phyloP scores from a whole-genome alignment of 2,329 filamentous ascomycete species.

The Diaporthe citri region DNA sequence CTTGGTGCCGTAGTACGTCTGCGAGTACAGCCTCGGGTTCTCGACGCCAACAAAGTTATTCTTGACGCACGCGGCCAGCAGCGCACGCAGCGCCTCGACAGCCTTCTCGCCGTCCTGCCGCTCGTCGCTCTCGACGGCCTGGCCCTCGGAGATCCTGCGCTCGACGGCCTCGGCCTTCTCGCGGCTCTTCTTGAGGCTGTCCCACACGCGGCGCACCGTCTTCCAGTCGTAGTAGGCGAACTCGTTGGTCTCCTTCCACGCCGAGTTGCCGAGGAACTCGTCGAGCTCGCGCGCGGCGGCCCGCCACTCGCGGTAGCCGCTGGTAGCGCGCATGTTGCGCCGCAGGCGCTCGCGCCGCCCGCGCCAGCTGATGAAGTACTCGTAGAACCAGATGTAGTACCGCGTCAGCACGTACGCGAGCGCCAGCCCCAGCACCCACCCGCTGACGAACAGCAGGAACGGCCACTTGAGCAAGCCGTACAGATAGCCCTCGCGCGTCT shows the following conservation, averaged over 20 bases:
- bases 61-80: constrained; percentile 94
- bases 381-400: constrained; percentile 92
- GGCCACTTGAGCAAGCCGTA: constrained; percentile 95
- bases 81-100: constrained; percentile 79
- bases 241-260: constrained; percentile 83
- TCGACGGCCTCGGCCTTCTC: constrained; percentile 67
- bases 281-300: constrained; percentile 84
- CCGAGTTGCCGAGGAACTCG: constrained; percentile 81
- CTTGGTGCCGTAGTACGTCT: constrained; percentile 99
- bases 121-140: constrained; percentile 53
- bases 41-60: constrained; percentile 98
- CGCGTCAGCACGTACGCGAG: constrained; percentile 83
- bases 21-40: constrained; percentile 93
- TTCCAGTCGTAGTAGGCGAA: constrained; percentile 90
- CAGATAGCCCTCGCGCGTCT: constrained; percentile 93
- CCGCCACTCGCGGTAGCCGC: constrained; percentile 87
- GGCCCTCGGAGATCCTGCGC: constrained; percentile 49
- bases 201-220: constrained; percentile 82
- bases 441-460: constrained; percentile 81
- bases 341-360: constrained; percentile 81
- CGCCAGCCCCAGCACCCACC: constrained; percentile 83
- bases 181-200: constrained; percentile 78
- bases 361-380: constrained; percentile 91
- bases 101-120: constrained; percentile 59
- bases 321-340: constrained; percentile 76